These are phyloP conservation scores for Phanerochaete sordida DNA, from an alignment of 768 basidiomycete genomes.

Conservation along the genomic window DNA sequence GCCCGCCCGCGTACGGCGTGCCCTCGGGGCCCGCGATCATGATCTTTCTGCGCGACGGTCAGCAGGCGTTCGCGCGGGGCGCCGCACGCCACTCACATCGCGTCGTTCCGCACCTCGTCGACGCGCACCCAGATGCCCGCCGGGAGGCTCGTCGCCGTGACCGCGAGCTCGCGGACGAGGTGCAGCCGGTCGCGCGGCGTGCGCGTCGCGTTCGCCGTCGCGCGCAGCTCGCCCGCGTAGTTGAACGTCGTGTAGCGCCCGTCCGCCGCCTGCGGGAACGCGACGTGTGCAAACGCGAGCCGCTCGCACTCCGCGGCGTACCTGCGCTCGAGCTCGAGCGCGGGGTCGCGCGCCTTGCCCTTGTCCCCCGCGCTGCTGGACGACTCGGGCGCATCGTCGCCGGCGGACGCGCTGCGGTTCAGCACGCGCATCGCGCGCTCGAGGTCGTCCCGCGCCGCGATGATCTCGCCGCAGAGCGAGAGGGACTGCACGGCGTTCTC, in stretches of 20 bases:
- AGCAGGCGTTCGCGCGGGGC: background rate
- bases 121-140: conserved; percentile 54
- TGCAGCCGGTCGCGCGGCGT: conserved; percentile 45
- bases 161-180: conserved; percentile 54
- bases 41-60: conserved; percentile 35
- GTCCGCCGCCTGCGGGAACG: conserved; percentile 23
- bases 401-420: conserved; percentile 22
- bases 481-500: conserved; percentile 39
- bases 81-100: conserved; percentile 35
- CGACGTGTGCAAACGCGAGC: conserved; percentile 44
- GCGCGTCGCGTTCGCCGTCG: conserved; percentile 37
- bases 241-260: conserved; percentile 28
- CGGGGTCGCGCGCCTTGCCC: conserved; percentile 31
- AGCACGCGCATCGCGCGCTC: conserved; percentile 43
- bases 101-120: conserved; percentile 56
- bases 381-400: background rate
- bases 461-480: conserved; percentile 50
- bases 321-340: conserved; percentile 34
- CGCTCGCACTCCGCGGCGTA: conserved; percentile 44
- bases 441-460: conserved; percentile 46
- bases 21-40: conserved; percentile 64
- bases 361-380: conserved; percentile 17
- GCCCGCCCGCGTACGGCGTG: conserved; percentile 65
- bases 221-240: conserved; percentile 29
- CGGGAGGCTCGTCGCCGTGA: conserved; percentile 53